Conservation (phyloP, 2,329 filamentous ascomycete species). For the Colletotrichum destructivum region DNA sequence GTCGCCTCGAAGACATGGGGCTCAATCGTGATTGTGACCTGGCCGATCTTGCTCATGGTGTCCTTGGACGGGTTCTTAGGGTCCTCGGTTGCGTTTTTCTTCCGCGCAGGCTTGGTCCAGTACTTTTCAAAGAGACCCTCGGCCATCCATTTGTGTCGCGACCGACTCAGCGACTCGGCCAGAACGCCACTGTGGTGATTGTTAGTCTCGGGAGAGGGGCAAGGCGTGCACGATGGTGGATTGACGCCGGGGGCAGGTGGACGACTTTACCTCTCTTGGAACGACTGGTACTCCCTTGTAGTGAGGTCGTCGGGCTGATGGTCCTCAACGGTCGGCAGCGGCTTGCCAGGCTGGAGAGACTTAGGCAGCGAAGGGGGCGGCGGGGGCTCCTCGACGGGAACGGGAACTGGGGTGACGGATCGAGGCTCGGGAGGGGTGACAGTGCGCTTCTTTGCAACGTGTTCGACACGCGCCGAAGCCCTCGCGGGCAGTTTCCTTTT, state of each 20-base stretch:
- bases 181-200: conserved; percentile 75
- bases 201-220: conserved; percentile 15
- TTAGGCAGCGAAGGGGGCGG: conserved; percentile 69
- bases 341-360: conserved; percentile 75
- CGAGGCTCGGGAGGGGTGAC: conserved; percentile 67
- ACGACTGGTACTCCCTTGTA: conserved; percentile 78
- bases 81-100: conserved; percentile 76
- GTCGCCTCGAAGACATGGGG: conserved; percentile 85
- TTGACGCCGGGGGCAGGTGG: background rate
- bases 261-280: conserved; percentile 76
- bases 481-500: conserved; percentile 77
- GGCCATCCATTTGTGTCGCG: conserved; percentile 80
- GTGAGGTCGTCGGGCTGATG: conserved; percentile 76
- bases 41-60: conserved; percentile 80
- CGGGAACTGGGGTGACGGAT: conserved; percentile 63
- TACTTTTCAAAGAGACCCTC: conserved; percentile 83
- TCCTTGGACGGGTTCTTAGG: conserved; percentile 79
- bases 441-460: conserved; percentile 72
- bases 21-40: conserved; percentile 82
- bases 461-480: conserved; percentile 73
- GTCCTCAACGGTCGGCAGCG: conserved; percentile 79
- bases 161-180: conserved; percentile 80
- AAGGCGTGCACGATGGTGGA: background rate
- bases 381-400: conserved; percentile 54
- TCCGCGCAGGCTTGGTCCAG: conserved; percentile 81